Base-by-base conservation (phyloP, 176 grass and related monocot species). In the Rhynchospora tenuis region DNA sequence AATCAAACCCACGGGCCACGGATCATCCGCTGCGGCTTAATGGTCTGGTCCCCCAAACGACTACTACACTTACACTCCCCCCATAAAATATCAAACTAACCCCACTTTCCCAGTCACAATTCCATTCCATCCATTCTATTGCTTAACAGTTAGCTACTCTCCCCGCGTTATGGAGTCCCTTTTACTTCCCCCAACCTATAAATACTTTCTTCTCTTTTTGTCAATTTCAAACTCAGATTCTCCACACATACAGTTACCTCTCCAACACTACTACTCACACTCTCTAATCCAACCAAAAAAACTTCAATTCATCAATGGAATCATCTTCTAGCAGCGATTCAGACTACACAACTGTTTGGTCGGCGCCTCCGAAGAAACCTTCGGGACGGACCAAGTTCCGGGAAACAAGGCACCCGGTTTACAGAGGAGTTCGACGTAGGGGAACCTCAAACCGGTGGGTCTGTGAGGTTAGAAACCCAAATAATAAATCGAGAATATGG, bases 391-490 rank as follows among this genome's bases (percentile, higher is more conserved):
- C 88, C 86, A 97, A 94, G 84, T 97, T 97, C 79, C 83, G 86
- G 20, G 94, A 97, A 86, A 97, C 94, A 28, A 77, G 94, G 20
- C 94, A 97, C 85, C 94, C 91, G 7, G 84, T 97, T 65, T 97
- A 83, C 80, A 90, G 88, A 71, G 91, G 94, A 69, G 94, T 97
- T 83, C 89, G 94, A 2, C 84, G 83, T 1, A 80, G 94, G 0
- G 89, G 86, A n/a, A 16, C 15, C 46, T 86, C 85, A 0, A 63
- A 83, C 1, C 81, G 88, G 38, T 97, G 91, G 94, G 94, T 94
- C 26, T 94, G 91, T 79, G 94, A 97, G 82, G 91, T 94, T 50
- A 91, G 91, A 23, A 90, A 93, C 31, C 94, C 89, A 0, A 84
- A 85, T 14, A 84, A 86, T 47, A 89, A 89, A 27, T 72, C 58